Base-by-base conservation (phyloP, 2,329 filamentous ascomycete genomes). In the Phialophora verrucosa region DNA sequence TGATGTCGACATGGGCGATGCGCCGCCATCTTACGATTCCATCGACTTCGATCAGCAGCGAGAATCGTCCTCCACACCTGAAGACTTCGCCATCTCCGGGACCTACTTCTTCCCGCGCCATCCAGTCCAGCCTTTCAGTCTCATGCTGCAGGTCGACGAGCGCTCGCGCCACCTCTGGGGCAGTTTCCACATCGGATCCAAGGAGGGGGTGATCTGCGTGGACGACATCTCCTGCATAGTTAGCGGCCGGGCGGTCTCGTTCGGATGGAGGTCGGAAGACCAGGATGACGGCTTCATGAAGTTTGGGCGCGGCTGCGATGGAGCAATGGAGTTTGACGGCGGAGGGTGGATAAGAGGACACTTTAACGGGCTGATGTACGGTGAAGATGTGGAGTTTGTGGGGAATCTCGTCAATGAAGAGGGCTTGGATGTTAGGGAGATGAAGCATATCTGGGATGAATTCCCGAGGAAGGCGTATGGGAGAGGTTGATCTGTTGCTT, bases 241-340 rank as follows among this genome's bases (percentile, higher is more conserved):
- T 3, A 17, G 49, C 6, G 35, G 42, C 3, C n/a, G 25, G 1
- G 23, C 63, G 2, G 42, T 51, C n/a, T 67, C 66, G 4, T 67
- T 70, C 38, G 61, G 58, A 8, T 69, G 69, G 69, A 53, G 66
- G 38, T 55, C 61, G 2, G 61, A 61, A 32, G 62, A 70, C 55
- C 31, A 49, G 0, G 35, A 62, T 2, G 64, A 56, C 17, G 66
- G 66, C 12, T 14, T 29, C 7, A 29, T 66, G 49, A 63, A 25
- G 12, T 70, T 70, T 32, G 66, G 66, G 4, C 67, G 64, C 20
- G 69, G 64, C 2, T 70, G 66, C 38, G 56, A 69, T 58, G 69
- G 69, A 23, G 32, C 29, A n/a, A 53, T 70, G 10, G 55, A 64
- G 25, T 70, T 70, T 54, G 63, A 70, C 25, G 56, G 66, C 17